Base-by-base conservation (phyloP, 805 yeast genomes). In the Yamadazyma akitaensis region DNA sequence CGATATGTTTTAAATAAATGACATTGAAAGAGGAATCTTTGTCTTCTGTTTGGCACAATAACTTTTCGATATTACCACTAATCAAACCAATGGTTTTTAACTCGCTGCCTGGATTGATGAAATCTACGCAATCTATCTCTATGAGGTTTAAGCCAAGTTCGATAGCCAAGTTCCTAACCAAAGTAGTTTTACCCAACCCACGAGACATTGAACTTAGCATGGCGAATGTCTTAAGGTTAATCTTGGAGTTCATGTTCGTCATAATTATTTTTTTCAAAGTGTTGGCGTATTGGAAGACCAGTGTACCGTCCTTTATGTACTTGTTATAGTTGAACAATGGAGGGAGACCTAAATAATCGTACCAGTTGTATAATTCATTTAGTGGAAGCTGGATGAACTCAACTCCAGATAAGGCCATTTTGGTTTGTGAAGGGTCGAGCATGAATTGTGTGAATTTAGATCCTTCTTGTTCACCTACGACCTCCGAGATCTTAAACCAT, bases 51-150 rank as follows among this genome's bases (percentile, higher is more conserved):
- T 49, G 65, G 59, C 11, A 79, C 69, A 50, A 79, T 61, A 34
- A 79, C 68, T 82, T 73, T 52, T 90, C 97, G 5, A 88, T 70
- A 57, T 84, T 81, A 0, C 96, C 98, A 42, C 80, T 69, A 11
- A 92, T 69, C 1, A 79, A 65, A 0, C 96, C 99, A 17, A 92
- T 68, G 0, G 91, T 86, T 58, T 90, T 90, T 26, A 82, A 67
- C 45, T 85, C 92, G 12, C 88, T 80, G 1, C 90, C 88, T 1
- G 82, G 78, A 46, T 84, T 82, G 6, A 84, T 63, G 4, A 84
- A 62, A 30, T 81, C 88, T 51, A 79, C 75, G 24, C 89, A 84
- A 53, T 91, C 95, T 12, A 92, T 64, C 39, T 79, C 85, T 26
- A 84, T 65, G 7, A 84, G 62, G 51, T 86, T 84, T 8, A 82